These are phyloP conservation scores for Aquilaria sinensis DNA, from an alignment of 345 rosid genomes.

Conservation along the genomic window DNA sequence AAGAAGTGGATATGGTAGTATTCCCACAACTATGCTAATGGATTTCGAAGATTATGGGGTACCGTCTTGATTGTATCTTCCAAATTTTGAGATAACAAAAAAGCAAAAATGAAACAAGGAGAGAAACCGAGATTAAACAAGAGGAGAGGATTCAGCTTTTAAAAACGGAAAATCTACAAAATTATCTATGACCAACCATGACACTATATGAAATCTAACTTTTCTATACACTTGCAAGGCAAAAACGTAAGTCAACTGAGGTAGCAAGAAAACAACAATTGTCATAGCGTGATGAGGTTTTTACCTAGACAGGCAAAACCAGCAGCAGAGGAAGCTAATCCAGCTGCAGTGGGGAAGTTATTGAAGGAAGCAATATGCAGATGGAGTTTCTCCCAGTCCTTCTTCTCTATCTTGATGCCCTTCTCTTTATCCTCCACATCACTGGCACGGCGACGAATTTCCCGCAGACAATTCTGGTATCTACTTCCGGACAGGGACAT, in stretches of 20 bases:
- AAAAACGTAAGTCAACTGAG: too few relatives aligned
- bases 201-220: neutral
- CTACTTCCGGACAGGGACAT: conserved; percentile 89
- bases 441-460: conserved; percentile 68
- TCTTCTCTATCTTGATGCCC: conserved; percentile 67
- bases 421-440: conserved; percentile 80
- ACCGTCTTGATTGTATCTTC: too few relatives aligned
- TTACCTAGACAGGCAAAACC: conserved; percentile 98
- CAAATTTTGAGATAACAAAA: too few relatives aligned
- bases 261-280: neutral
- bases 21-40: too few relatives aligned
- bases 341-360: conserved; percentile 98
- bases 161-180: neutral
- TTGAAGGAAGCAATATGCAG: conserved; percentile 87
- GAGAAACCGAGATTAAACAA: neutral
- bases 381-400: conserved; percentile 83
- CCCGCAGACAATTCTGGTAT: conserved; percentile 82
- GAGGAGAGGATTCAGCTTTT: neutral
- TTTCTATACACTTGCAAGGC: too few relatives aligned
- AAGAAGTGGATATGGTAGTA: too few relatives aligned
- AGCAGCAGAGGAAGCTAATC: conserved; percentile 98
- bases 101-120: too few relatives aligned
- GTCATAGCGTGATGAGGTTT: neutral
- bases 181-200: neutral
- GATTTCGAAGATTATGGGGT: too few relatives aligned